Base-by-base conservation (phyloP, 371 early-diverging fungal genomes). In the Saksenaea oblongispora region DNA sequence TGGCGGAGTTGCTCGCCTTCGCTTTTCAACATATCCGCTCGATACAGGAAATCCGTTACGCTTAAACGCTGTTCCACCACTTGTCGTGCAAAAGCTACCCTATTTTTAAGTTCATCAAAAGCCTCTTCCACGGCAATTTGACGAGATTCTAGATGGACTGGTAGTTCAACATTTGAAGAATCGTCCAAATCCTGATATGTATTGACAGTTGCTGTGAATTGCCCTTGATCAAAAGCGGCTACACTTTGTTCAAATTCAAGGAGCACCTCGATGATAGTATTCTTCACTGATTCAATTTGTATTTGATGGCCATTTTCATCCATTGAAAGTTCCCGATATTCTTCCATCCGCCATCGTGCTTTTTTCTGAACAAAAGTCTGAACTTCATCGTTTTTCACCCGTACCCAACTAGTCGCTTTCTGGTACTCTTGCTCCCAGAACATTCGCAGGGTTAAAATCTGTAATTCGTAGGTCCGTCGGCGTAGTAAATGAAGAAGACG, bases 101-200 rank as follows among this genome's bases (percentile, higher is more conserved):
- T 71, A 17, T 74, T 64, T 51, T 68, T 65, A 56, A 84, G 56
- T 8, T 66, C 62, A 37, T 76, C 76, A 61, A 78, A 75, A 0
- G 55, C 53, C 14, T 74, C 70, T 31, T 83, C 83, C 37, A 78
- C 72, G 0, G 26, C 69, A 1, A 64, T 56, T 59, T 84, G 85
- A 31, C 75, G 61, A 5, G 61, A 59, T 17, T 82, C 73, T 31
- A 84, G 56, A 56, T 76, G 76, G 34, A 57, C 59, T 0, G 85
- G 85, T 4, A 82, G 22, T 14, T 77, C 72, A 0, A 71, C 62
- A 11, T 59, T 61, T 7, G 66, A 57, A 0, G 69, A 60, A n/a
- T 76, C 78, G 7, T 80, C 79, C 28, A 84, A 34, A 18, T 84
- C 85, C 47, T 80, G 74, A 59, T 76, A 83, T 0, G 63, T 64